Conservation (phyloP, 1,139 yeast genomes). For the Hemisphaericaspora xylanilytica region DNA sequence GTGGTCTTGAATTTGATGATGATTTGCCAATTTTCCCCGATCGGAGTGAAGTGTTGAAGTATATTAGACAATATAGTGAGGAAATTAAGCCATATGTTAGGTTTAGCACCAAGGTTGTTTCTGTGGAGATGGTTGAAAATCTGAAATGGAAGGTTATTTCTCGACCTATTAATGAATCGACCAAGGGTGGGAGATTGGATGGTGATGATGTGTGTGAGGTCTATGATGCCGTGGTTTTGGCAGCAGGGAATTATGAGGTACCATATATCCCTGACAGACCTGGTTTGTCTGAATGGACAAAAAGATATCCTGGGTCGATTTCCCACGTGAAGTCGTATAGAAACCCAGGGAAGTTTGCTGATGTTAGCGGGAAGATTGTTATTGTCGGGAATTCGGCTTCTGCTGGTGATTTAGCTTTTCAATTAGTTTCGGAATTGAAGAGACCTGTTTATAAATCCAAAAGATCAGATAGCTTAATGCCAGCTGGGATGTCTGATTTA, state of each 20-base stretch:
- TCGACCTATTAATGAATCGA: constrained; percentile 16
- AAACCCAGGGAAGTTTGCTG: constrained; percentile 27
- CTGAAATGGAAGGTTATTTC: constrained; percentile 17
- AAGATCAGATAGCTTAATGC: constrained; percentile 20
- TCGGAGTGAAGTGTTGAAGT: constrained; percentile 35
- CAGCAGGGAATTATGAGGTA: constrained; percentile 48
- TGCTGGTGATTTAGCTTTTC: constrained; percentile 48
- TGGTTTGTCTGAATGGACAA: constrained; percentile 40
- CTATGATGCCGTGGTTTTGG: constrained; percentile 46
- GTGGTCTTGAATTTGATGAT: constrained; percentile 33
- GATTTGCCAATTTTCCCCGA: constrained; percentile 32
- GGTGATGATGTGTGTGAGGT: constrained; percentile 16
- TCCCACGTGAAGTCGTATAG: constrained; percentile 44
- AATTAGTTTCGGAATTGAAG: constrained; percentile 29
- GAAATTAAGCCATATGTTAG: constrained; percentile 26
- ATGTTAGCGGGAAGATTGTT: constrained; percentile 37
- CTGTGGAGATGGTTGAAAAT: constrained; percentile 13
- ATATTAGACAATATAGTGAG: constrained; percentile 29
- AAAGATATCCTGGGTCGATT: constrained; percentile 25
- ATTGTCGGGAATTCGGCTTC: constrained; percentile 48
- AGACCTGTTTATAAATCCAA: constrained; percentile 35
- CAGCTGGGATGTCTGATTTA: constrained; percentile 26
- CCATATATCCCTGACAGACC: constrained; percentile 42
- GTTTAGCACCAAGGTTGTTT: constrained; percentile 22
- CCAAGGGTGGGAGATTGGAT: constrained; percentile 16